Evolutionary conservation across 371 early-diverging fungal genomes (phyloP), one percentile per base, ranked within the genome.

Genomic region (Mucor irregularis): DNA sequence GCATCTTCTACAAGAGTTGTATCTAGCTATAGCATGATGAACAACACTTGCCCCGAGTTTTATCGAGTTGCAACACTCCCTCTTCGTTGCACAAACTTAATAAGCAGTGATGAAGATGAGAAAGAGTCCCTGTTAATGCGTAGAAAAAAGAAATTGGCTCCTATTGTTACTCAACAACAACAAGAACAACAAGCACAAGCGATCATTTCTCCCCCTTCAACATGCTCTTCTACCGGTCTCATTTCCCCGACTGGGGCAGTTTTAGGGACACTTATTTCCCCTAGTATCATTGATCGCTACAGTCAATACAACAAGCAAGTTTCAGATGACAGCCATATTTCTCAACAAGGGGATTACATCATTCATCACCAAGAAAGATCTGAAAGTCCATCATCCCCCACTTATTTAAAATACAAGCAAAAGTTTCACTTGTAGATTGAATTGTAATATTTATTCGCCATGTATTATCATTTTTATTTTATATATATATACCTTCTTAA

Each of bases 351-450:
- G 42, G 42, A 42, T 21, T 24, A 10, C 13, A 17, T 42, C 4
- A 22, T n/a, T 24, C 22, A 22, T 3, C 22, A 24, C 9, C 35
- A 35, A 5, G 3, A 9, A 2, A 35, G 37, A 34, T 34, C n/a
- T 4, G 58, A 58, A 17, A 53, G 53, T 16, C 40, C 40, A 37
- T 50, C 46, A 14, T 62, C 64, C 19, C 65, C 65, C n/a, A 65
- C 61, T 47, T 65, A 55, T 16, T 43, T 65, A 26, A 44, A 37
- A n/a, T 65, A 65, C 40, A 65, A 65, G 33, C 55, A 60, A 29
- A 33, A 33, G 31, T 65, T 65, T 25, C 37, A 42, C 35, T 60
- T 56, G 28, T 44, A 53, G 38, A 25, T 24, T n/a, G n/a, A n/a
- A n/a, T n/a, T n/a, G n/a, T n/a, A n/a, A n/a, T n/a, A n/a, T n/a